These are phyloP conservation scores for Protomyces gravidus DNA, from an alignment of 1,139 yeast species.

Conservation along the genomic window DNA sequence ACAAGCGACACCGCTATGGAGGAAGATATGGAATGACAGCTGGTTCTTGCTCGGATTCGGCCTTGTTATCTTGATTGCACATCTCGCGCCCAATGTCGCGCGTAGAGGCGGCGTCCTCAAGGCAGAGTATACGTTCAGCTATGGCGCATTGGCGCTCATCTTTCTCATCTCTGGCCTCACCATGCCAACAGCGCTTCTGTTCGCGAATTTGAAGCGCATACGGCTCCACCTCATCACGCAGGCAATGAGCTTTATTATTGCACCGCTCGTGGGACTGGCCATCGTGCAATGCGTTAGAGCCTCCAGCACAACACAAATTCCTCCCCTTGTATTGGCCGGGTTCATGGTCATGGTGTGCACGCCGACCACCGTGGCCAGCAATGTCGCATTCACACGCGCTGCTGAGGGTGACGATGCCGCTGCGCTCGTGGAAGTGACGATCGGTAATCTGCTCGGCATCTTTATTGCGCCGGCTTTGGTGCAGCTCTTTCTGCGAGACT, in stretches of 20 bases:
- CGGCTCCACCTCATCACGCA: slow-evolving; percentile 74
- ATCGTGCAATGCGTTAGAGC: slow-evolving; percentile 62
- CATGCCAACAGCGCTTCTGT: slow-evolving; percentile 60
- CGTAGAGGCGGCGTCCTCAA: slow-evolving; percentile 72
- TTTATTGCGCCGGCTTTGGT: slow-evolving; percentile 79
- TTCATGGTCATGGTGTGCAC: slow-evolving; percentile 76
- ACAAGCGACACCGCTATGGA: neutral
- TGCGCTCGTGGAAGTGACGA: slow-evolving; percentile 75
- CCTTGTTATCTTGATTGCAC: slow-evolving; percentile 66
- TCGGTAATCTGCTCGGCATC: slow-evolving; percentile 80
- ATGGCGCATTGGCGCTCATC: slow-evolving; percentile 82
- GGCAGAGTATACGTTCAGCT: slow-evolving; percentile 71
- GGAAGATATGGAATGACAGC: neutral
- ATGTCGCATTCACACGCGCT: slow-evolving; percentile 82
- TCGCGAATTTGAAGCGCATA: slow-evolving; percentile 65
- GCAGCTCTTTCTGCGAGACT: slow-evolving; percentile 58
- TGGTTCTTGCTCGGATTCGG: slow-evolving; percentile 79
- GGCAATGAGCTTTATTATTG: slow-evolving; percentile 63
- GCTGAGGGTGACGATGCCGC: slow-evolving; percentile 77
- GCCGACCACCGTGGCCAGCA: slow-evolving; percentile 86
- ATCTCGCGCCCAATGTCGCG: slow-evolving; percentile 76
- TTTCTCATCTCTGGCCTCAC: slow-evolving; percentile 76
- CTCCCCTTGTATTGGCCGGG: slow-evolving; percentile 72
- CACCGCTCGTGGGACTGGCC: slow-evolving; percentile 72
- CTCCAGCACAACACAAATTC: slow-evolving; percentile 56